Evolutionary conservation across 495 filamentous ascomycete species (phyloP), one percentile per base, ranked within the genome.

Genomic region (Sordaria brevicollis): DNA sequence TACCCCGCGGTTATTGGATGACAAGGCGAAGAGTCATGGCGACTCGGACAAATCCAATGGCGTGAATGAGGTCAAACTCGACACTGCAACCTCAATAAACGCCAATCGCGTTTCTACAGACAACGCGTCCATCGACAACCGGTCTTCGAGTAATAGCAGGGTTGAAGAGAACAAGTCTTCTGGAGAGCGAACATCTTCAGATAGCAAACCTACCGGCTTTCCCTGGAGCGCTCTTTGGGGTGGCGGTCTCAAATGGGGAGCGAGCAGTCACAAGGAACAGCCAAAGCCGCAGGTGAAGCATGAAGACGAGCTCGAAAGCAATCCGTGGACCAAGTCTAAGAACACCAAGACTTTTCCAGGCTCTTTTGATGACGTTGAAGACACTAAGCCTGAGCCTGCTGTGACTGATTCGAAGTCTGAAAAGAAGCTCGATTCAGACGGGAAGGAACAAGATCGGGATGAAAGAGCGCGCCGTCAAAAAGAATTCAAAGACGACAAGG

Each of bases 61-160:
- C 21, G 83, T 86, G 66, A 74, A 85, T 38, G 83, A 86, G 5
- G 83, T 86, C 73, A 85, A 85, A 66, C 71, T 86, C 37, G 79
- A 84, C 69, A 81, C 82, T 4, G 79, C 72, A n/a, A 75, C 77
- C n/a, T 78, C 78, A 21, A 67, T 81, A 21, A 80, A 81, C 68
- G 41, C 81, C 7, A 79, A 73, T 70, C 81, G 79, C 72, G 74
- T 69, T 35, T 49, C 74, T 29, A 74, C 78, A 9, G 77, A 78
- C 10, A 70, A 71, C 36, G 80, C 81, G 71, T 70, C 74, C 25
- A 31, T 62, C 49, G 49, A 62, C 49, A 62, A 62, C 49, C 49
- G 49, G 25, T 62, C 49, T 31, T 38, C 39, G 17, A 33, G 25
- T 15, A 31, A 57, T 13, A 57, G 25, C 49, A 57, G 49, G 21